Conservation (phyloP, 1,284 basidiomycete genomes). For the Moesziomyces globuligerus region DNA sequence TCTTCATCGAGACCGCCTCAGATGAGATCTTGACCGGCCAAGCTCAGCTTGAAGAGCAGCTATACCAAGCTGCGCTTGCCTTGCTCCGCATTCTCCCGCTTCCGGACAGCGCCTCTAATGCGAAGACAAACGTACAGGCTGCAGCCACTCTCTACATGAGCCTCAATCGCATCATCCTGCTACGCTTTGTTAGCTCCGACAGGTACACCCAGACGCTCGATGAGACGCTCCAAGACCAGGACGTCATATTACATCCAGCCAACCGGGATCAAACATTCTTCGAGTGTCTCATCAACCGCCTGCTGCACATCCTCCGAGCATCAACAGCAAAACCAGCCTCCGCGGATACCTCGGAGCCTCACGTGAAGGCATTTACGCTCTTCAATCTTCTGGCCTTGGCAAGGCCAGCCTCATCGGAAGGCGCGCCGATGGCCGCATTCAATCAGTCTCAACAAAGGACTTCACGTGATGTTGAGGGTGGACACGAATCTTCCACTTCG, state of each 20-base stretch:
- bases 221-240: conserved; percentile 39
- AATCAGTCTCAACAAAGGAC: conserved; percentile 23
- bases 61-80: conserved; percentile 17
- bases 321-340: not conserved
- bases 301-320: conserved; percentile 7
- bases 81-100: conserved; percentile 22
- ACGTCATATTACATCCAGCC: conserved; percentile 26
- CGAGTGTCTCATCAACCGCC: conserved; percentile 51
- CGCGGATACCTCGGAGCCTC: not conserved
- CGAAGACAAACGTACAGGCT: conserved; percentile 4
- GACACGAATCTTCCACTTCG: not conserved
- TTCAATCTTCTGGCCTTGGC: conserved; percentile 46
- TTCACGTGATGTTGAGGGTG: no score
- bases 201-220: conserved; percentile 16
- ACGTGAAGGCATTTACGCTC: conserved; percentile 33
- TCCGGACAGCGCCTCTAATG: not conserved
- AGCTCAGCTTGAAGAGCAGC: conserved; percentile 22
- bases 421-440: conserved; percentile 20
- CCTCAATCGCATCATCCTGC: conserved; percentile 50
- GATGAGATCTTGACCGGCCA: conserved; percentile 37
- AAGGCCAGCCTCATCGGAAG: conserved; percentile 36
- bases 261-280: conserved; percentile 52
- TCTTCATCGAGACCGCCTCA: conserved; percentile 44
- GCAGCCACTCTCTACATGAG: conserved; percentile 38
- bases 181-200: conserved; percentile 21